Evolutionary conservation across 2,329 filamentous ascomycete species (phyloP).

Genomic region (Colletotrichum salicis): DNA sequence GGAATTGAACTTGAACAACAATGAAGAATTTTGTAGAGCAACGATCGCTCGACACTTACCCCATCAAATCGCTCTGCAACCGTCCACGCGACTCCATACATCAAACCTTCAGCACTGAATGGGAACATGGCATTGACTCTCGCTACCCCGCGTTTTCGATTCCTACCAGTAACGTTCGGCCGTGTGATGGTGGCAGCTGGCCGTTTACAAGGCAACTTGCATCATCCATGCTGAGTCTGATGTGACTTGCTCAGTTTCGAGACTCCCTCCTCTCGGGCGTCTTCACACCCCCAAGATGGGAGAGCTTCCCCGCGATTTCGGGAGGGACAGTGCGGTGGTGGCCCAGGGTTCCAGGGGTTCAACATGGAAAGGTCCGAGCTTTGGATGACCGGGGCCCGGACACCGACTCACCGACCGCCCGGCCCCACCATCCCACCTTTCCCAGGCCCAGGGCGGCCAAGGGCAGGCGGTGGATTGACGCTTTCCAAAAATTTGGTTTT

Average conservation of each 20-base stretch:
- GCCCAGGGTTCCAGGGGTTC: slow-evolving; percentile 2
- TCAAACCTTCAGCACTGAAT: not conserved
- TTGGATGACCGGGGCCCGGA: slow-evolving; percentile 12
- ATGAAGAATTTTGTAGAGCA: too few relatives aligned
- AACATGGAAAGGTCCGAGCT: slow-evolving; percentile 8
- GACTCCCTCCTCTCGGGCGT: not conserved
- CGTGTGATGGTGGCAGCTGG: not conserved
- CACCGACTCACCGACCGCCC: slow-evolving; percentile 21
- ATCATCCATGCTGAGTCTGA: slow-evolving; percentile 19
- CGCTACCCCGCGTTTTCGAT: slow-evolving; percentile 30
- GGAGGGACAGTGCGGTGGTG: slow-evolving; percentile 14
- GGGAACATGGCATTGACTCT: slow-evolving; percentile 12
- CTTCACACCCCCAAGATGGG: not conserved
- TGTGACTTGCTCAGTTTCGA: not conserved
- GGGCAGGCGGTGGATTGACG: slow-evolving; percentile 25
- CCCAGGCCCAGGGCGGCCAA: slow-evolving; percentile 3
- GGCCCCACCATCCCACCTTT: slow-evolving; percentile 34
- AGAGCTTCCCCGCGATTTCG: slow-evolving; percentile 31
- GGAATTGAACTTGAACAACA: not conserved
- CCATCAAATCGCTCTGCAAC: not conserved
- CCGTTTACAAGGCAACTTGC: not conserved
- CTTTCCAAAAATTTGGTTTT: slow-evolving; percentile 30
- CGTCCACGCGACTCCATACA: not conserved
- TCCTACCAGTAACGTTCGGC: slow-evolving; percentile 1
- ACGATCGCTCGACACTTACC: not conserved